These are phyloP conservation scores for Parietaria judaica DNA, from an alignment of 306 rosid species.

Conservation along the genomic window DNA sequence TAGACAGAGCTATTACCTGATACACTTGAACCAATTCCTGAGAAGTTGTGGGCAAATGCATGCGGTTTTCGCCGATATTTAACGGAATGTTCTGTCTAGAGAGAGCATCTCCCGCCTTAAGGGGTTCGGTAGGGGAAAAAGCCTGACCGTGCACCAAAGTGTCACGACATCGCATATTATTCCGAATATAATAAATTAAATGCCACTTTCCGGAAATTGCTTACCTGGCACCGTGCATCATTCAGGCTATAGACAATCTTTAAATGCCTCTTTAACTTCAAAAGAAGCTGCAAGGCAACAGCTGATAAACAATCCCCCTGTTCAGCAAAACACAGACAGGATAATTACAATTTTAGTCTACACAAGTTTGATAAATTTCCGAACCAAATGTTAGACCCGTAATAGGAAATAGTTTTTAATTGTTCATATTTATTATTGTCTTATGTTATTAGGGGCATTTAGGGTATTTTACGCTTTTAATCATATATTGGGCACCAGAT, in stretches of 20 bases:
- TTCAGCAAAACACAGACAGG: constrained; percentile 13
- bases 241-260: constrained; percentile 73
- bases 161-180: too few species aligned
- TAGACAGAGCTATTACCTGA: constrained; percentile 41
- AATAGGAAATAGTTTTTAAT: too few species aligned
- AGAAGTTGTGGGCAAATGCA: constrained; percentile 55
- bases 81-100: constrained; percentile 70
- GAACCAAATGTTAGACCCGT: too few species aligned
- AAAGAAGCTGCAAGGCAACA: constrained; percentile 79
- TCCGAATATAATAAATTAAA: background rate
- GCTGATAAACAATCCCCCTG: constrained; percentile 81
- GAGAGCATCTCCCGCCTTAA: constrained; percentile 76
- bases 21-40: constrained; percentile 74
- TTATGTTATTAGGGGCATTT: too few species aligned
- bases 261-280: constrained; percentile 90
- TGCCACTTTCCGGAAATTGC: constrained; percentile 6
- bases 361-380: too few species aligned
- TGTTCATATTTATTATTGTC: too few species aligned
- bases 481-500: too few species aligned
- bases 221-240: constrained; percentile 91
- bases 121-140: constrained; percentile 70
- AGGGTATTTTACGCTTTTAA: too few species aligned
- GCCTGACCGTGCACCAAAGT: constrained; percentile 41
- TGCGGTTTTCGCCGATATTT: constrained; percentile 48
- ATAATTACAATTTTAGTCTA: too few species aligned